These are phyloP conservation scores for Talaromyces albobiverticillius DNA, from an alignment of 2,329 filamentous ascomycete species.

Conservation along the genomic window DNA sequence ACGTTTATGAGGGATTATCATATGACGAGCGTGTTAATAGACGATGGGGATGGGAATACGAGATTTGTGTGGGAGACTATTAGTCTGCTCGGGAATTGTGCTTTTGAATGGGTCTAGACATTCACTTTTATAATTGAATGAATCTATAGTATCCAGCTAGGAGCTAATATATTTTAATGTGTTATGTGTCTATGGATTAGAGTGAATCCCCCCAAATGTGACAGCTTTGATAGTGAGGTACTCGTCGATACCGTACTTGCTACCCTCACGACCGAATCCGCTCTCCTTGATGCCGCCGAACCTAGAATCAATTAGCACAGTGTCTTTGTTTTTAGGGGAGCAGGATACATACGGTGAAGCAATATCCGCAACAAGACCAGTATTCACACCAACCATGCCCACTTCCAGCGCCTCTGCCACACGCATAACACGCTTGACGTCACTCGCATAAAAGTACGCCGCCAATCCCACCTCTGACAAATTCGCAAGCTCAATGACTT, in stretches of 20 bases:
- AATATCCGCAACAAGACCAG: slow-evolving; percentile 58
- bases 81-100: neutral
- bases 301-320: too few relatives aligned
- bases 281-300: slow-evolving; percentile 83
- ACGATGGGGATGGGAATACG: neutral
- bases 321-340: too few relatives aligned
- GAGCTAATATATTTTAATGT: too few relatives aligned
- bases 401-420: slow-evolving; percentile 56
- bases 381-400: slow-evolving; percentile 64
- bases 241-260: slow-evolving; percentile 32
- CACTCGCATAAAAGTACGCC: slow-evolving; percentile 82
- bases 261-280: slow-evolving; percentile 76
- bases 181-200: too few relatives aligned
- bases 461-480: slow-evolving; percentile 79
- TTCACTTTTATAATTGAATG: too few relatives aligned
- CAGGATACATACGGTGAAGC: slow-evolving; percentile 37
- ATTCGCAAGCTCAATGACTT: slow-evolving; percentile 83
- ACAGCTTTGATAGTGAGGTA: neutral
- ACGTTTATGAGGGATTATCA: neutral
- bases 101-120: neutral
- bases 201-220: neutral
- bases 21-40: neutral
- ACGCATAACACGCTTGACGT: slow-evolving; percentile 57
- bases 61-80: neutral
- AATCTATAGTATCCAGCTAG: too few relatives aligned